Percentiles rank a stretch among this genome's conserved stretches.
Evolutionary conservation across 306 rosid genomes (phyloP).

Genomic region (Lotus japonicus): DNA sequence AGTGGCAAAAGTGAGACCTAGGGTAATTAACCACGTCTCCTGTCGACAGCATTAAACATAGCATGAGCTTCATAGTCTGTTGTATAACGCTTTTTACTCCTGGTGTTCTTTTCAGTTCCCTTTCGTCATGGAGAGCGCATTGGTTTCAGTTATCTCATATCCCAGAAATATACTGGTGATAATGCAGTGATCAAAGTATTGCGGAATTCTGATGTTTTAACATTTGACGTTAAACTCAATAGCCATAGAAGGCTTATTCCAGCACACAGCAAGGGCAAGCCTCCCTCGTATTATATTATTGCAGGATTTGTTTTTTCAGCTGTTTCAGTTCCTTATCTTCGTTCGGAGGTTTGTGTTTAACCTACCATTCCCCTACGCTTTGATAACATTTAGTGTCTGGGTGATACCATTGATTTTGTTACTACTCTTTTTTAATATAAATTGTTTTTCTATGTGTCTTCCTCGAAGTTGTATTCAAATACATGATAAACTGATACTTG

Average conservation of each 20-base stretch:
- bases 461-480: background rate
- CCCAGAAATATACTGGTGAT: conserved; percentile 75
- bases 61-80: conserved; percentile 17
- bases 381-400: background rate
- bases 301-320: conserved; percentile 87
- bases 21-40: conserved; percentile 6
- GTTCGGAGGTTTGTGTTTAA: conserved; percentile 77
- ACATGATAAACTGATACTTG: background rate
- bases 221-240: conserved; percentile 52
- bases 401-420: background rate
- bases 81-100: conserved; percentile 45
- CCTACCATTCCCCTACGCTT: conserved; percentile 3
- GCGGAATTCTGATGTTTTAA: conserved; percentile 51
- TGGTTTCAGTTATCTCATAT: conserved; percentile 86
- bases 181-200: conserved; percentile 54
- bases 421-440: background rate
- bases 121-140: conserved; percentile 97
- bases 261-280: conserved; percentile 82
- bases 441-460: background rate
- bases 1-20: background rate
- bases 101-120: conserved; percentile 70
- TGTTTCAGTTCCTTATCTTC: conserved; percentile 94
- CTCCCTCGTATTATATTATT: conserved; percentile 91
- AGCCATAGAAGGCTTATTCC: conserved; percentile 80
- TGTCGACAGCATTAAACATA: conserved; percentile 3